Evolutionary conservation across 1,139 yeast genomes (phyloP).

Genomic region (Candida albicans): DNA sequence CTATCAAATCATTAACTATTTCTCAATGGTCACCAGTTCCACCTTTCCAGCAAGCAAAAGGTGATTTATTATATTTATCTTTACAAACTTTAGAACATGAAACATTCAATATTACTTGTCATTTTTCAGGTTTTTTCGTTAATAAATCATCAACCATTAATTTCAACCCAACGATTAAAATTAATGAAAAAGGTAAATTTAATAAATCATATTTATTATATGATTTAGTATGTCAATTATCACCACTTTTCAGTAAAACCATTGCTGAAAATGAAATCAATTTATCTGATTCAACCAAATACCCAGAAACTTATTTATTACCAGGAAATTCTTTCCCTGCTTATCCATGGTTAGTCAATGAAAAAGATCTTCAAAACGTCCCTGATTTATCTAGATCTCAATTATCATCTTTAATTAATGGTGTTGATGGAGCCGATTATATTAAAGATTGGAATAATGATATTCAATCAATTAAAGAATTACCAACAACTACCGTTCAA

Average conservation of each 20-base stretch:
- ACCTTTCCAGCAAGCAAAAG: constrained; percentile 57
- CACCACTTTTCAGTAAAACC: constrained; percentile 50
- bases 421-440: constrained; percentile 57
- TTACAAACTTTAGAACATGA: constrained; percentile 82
- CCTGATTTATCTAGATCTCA: constrained; percentile 70
- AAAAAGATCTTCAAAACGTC: constrained; percentile 21
- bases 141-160: constrained; percentile 64
- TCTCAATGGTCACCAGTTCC: constrained; percentile 93
- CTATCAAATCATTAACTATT: constrained; percentile 56
- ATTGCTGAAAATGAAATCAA: constrained; percentile 42
- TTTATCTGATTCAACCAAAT: constrained; percentile 47
- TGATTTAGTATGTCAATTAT: constrained; percentile 52
- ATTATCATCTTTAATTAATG: constrained; percentile 52
- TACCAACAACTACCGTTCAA: constrained; percentile 56
- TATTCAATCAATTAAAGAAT: constrained; percentile 75
- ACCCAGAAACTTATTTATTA: constrained; percentile 55
- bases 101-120: constrained; percentile 73
- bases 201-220: constrained; percentile 49
- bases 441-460: constrained; percentile 90
- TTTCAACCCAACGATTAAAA: constrained; percentile 65
- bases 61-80: constrained; percentile 78
- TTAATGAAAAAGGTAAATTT: constrained; percentile 38
- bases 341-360: constrained; percentile 73
- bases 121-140: constrained; percentile 74
- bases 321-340: constrained; percentile 64